Conservation (phyloP, 1,139 yeast genomes). For the Yamadazyma songkhlaensis region DNA sequence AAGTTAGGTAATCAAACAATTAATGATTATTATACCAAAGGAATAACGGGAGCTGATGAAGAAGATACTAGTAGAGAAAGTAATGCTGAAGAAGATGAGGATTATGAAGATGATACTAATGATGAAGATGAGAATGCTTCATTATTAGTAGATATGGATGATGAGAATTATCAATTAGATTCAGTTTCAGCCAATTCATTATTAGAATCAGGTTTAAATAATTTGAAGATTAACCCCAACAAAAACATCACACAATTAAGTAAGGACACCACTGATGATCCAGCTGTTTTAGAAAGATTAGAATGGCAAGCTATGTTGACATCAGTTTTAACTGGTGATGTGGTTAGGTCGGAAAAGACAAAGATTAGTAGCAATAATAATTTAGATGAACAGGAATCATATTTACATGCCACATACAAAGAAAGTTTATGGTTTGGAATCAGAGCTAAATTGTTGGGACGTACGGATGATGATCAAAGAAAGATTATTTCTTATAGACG, state of each 20-base stretch:
- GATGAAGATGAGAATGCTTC: constrained; percentile 32
- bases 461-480: constrained; percentile 79
- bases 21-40: constrained; percentile 71
- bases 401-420: constrained; percentile 56
- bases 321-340: constrained; percentile 91
- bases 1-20: constrained; percentile 60
- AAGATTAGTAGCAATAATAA: constrained; percentile 55
- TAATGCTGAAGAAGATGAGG: constrained; percentile 20
- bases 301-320: constrained; percentile 97
- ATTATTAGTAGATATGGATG: constrained; percentile 41
- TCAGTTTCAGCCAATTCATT: constrained; percentile 36
- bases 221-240: constrained; percentile 27
- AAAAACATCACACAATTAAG: constrained; percentile 40
- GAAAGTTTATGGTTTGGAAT: constrained; percentile 83
- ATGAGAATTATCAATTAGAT: constrained; percentile 43
- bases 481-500: constrained; percentile 70
- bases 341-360: constrained; percentile 85
- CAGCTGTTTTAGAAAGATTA: constrained; percentile 71
- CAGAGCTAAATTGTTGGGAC: constrained; percentile 75
- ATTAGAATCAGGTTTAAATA: constrained; percentile 23
- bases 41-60: constrained; percentile 45
- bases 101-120: constrained; percentile 28
- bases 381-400: constrained; percentile 45
- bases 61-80: constrained; percentile 18
- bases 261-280: constrained; percentile 51